Evolutionary conservation across 2,329 filamentous ascomycete genomes (phyloP).

Genomic region (Chaetomium sp.): DNA sequence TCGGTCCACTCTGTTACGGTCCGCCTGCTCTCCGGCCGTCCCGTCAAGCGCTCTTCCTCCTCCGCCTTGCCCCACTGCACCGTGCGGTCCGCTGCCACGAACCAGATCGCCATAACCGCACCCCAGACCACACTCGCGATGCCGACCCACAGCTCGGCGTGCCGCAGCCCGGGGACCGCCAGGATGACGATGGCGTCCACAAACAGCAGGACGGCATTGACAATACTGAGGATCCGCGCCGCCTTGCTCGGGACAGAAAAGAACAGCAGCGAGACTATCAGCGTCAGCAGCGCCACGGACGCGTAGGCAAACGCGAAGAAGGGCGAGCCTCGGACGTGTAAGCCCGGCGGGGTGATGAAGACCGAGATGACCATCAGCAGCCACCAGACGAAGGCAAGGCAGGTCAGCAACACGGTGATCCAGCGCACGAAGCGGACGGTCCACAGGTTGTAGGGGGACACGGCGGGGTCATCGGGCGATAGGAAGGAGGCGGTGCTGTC

Average conservation of each 20-base stretch:
- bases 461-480: conserved; percentile 74
- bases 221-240: conserved; percentile 64
- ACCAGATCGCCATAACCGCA: conserved; percentile 70
- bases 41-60: conserved; percentile 88
- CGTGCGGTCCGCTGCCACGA: conserved; percentile 68
- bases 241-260: conserved; percentile 78
- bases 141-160: conserved; percentile 90
- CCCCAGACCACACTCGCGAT: conserved; percentile 80
- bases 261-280: conserved; percentile 75
- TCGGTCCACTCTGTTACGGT: conserved; percentile 78
- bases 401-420: conserved; percentile 68
- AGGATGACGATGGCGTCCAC: conserved; percentile 75
- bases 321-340: conserved; percentile 82
- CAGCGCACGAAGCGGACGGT: conserved; percentile 75
- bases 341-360: conserved; percentile 83
- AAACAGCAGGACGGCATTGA: conserved; percentile 61
- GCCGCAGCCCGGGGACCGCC: conserved; percentile 63
- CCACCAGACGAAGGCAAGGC: conserved; percentile 87
- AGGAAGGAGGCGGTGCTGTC: conserved; percentile 52
- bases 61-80: conserved; percentile 88
- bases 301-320: conserved; percentile 86
- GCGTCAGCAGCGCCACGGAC: conserved; percentile 67
- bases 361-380: conserved; percentile 77
- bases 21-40: conserved; percentile 76
- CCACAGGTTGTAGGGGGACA: conserved; percentile 94